These are phyloP conservation scores for Pyrenochaeta sp. DNA, from an alignment of 2,329 filamentous ascomycete genomes.

Conservation along the genomic window DNA sequence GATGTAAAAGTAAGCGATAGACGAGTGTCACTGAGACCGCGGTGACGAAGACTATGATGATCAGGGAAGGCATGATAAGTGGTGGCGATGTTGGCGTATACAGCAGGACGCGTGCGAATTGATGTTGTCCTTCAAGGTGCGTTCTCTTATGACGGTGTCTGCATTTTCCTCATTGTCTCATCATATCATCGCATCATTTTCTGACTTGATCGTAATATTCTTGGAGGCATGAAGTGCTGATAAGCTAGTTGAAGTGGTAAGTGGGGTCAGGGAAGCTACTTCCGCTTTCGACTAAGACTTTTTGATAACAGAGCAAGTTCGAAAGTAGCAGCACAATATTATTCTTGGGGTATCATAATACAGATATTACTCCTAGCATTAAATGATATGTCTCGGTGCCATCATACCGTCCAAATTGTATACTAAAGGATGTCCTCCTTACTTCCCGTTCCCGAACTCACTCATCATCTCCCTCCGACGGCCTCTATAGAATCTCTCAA, in stretches of 20 bases:
- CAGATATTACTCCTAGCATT: background rate
- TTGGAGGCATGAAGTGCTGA: background rate
- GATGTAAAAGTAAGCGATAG: slow-evolving; percentile 5
- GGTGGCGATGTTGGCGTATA: background rate
- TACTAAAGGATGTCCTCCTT: background rate
- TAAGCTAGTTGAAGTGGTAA: background rate
- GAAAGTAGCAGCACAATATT: background rate
- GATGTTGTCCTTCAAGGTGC: background rate
- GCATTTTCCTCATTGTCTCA: no score
- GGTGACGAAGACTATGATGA: background rate
- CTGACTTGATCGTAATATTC: background rate
- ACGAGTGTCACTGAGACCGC: slow-evolving; percentile 1
- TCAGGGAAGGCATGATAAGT: background rate
- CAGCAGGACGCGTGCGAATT: no score
- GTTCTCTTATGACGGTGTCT: no score
- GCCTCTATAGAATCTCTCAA: slow-evolving; percentile 81
- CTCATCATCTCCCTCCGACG: slow-evolving; percentile 61
- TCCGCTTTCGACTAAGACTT: slow-evolving; percentile 3
- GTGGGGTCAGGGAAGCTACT: slow-evolving; percentile 14
- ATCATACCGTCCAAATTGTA: background rate
- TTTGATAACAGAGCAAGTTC: background rate
- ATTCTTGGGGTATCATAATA: background rate
- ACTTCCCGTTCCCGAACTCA: background rate
- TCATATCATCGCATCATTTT: background rate
- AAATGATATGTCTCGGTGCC: background rate